A percentile compares a stretch with the other conserved stretches of the same genome.
phyloP scores from a whole-genome alignment of 768 basidiomycete species.

The Tricholoma matsutake region DNA sequence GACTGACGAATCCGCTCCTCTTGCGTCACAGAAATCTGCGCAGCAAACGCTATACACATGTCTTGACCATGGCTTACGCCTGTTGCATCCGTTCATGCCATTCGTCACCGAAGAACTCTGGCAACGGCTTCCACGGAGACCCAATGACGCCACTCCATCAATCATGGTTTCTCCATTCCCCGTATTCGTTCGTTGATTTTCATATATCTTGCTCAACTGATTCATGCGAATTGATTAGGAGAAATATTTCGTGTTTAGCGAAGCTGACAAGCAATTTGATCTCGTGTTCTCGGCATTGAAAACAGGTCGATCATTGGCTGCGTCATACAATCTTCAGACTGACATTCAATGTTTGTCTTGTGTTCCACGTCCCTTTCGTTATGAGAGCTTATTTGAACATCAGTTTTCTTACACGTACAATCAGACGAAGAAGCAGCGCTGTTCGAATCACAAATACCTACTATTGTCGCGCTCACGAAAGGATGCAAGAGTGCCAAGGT shows the following conservation, averaged over 20 bases:
- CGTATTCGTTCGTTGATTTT: slow-evolving; percentile 52
- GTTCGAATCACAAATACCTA: slow-evolving; percentile 68
- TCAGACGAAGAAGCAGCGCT: slow-evolving; percentile 59
- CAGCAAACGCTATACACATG: slow-evolving; percentile 97
- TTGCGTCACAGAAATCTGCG: slow-evolving; percentile 68
- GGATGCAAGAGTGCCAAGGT: slow-evolving; percentile 78
- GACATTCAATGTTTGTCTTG: slow-evolving; percentile 70
- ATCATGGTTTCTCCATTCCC: slow-evolving; percentile 93
- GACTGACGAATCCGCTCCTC: slow-evolving; percentile 74
- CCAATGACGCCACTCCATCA: slow-evolving; percentile 76
- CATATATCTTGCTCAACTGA: neutral
- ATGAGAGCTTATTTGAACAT: slow-evolving; percentile 2
- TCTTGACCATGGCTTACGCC: slow-evolving; percentile 82
- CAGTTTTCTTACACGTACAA: slow-evolving; percentile 79
- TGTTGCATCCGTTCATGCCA: slow-evolving; percentile 98
- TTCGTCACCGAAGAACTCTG: slow-evolving; percentile 98
- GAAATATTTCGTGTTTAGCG: slow-evolving; percentile 52
- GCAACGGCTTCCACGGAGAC: slow-evolving; percentile 89
- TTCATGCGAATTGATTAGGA: slow-evolving; percentile 45
- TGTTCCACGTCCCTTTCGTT: neutral
- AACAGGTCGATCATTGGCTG: slow-evolving; percentile 80
- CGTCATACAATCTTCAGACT: slow-evolving; percentile 83
- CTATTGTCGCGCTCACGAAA: slow-evolving; percentile 82
- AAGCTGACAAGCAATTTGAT: slow-evolving; percentile 84
- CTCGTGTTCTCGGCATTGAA: slow-evolving; percentile 78